phyloP scores from a whole-genome alignment of 1,139 yeast species.

The Debaryomyces subglobosus region DNA sequence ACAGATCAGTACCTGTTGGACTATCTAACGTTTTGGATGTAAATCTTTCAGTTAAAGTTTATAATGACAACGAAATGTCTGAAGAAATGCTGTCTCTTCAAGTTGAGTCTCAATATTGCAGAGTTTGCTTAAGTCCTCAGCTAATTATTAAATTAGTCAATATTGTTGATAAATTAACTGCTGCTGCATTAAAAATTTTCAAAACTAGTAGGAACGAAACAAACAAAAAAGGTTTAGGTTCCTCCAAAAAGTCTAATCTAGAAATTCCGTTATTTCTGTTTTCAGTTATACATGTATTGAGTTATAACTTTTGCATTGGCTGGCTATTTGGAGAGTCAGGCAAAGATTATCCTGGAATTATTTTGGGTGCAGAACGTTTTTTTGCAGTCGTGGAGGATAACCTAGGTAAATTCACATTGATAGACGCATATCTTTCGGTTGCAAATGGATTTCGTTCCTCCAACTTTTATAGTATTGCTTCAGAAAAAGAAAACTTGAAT shows the following conservation, averaged over 20 bases:
- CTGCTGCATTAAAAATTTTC: not conserved
- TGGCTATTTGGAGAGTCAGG: constrained; percentile 60
- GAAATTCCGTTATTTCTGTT: constrained; percentile 16
- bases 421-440: constrained; percentile 65
- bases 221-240: not conserved
- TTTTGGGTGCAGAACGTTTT: constrained; percentile 72
- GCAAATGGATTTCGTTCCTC: constrained; percentile 62
- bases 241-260: not conserved
- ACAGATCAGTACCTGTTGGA: constrained; percentile 39
- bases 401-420: constrained; percentile 66
- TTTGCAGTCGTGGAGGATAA: constrained; percentile 63
- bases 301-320: constrained; percentile 72
- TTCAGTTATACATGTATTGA: constrained; percentile 58
- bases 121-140: constrained; percentile 59
- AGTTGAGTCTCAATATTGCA: constrained; percentile 58
- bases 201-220: not conserved
- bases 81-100: constrained; percentile 48
- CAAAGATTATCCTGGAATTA: constrained; percentile 65
- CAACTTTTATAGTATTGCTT: constrained; percentile 51
- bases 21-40: constrained; percentile 52
- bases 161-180: constrained; percentile 20
- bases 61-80: constrained; percentile 30
- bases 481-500: constrained; percentile 52
- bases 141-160: constrained; percentile 44
- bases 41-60: constrained; percentile 39